Conservation (phyloP, 352 stramenopile genomes). For the Peronospora tabacina region DNA sequence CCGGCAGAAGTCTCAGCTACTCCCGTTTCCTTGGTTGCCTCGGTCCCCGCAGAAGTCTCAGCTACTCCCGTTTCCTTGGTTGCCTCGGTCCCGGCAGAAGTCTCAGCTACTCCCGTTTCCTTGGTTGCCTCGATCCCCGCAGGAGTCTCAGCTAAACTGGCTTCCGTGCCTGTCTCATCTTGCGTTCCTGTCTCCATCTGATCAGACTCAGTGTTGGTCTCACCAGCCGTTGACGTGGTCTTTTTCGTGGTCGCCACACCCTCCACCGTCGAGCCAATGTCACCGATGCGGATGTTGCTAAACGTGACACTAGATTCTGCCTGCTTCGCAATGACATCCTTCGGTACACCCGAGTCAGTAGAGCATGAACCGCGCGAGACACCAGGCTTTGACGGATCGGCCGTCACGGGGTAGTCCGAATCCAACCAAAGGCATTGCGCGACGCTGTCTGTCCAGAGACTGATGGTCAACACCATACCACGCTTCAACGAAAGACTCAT, state of each 20-base stretch:
- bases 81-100: no score
- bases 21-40: no score
- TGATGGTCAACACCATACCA: conserved; percentile 59
- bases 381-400: conserved; percentile 30
- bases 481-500: conserved; percentile 39
- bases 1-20: no score
- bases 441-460: conserved; percentile 50
- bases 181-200: no score
- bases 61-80: no score
- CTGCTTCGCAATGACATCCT: conserved; percentile 32
- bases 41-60: no score
- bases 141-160: no score
- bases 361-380: conserved; percentile 43
- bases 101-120: no score
- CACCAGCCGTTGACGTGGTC: conserved; percentile 1
- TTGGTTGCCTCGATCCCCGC: no score
- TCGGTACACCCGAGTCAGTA: conserved; percentile 30
- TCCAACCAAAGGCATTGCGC: conserved; percentile 58
- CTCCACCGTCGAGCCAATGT: conserved; percentile 42
- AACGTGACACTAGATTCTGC: conserved; percentile 45
- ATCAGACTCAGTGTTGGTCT: no score
- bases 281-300: conserved; percentile 34
- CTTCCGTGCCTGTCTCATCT: no score
- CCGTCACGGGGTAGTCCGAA: conserved; percentile 35
- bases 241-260: background rate